Evolutionary conservation across 108 stramenopile genomes (phyloP), one percentile per base, ranked within the genome.

Genomic region (Conticribra guillardii): DNA sequence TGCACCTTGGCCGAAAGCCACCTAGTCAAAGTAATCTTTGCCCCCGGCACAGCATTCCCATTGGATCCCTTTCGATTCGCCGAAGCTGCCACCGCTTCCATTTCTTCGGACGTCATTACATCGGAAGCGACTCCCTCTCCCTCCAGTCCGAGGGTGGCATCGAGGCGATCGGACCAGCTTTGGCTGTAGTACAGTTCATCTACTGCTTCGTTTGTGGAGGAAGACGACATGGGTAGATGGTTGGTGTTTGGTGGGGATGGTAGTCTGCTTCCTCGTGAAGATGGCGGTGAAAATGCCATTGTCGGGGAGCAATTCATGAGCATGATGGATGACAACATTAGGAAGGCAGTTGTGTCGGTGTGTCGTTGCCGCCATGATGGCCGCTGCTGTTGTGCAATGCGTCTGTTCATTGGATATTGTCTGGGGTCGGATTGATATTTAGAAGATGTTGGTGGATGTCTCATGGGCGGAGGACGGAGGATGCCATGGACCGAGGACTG

Each of bases 1-100:
- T 77, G 80, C 4, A 81, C 80, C 51, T 81, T 81, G 29, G 70
- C 64, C 19, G 64, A 60, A 21, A 81, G 76, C 76, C 75, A 81
- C 17, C 76, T 8, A 17, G 80, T 77, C 29, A 81, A 59, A 2
- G 80, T 81, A 34, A 81, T 67, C 71, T 81, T 77, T 22, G 48
- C 17, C n/a, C 64, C 48, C 14, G 69, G 49, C 8, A 54, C 4
- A 46, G 21, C 26, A 30, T 18, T 28, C 0, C 64, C 28, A 5
- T 37, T 50, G 14, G 29, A 14, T 41, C 52, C 53, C 17, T 67
- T 53, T 29, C 54, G 37, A 14, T 60, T 67, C 30, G 15, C 46
- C 22, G 54, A 16, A 22, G 54, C 29, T 41, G 64, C 73, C 0
- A 24, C 52, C 27, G 37, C 48, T 27, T 74, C 73, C 56, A 65